A percentile compares a stretch with the other conserved stretches of the same genome.
These are phyloP conservation scores for Beta lomatogona DNA, from an alignment of 179 eudicot species.

Conservation along the genomic window DNA sequence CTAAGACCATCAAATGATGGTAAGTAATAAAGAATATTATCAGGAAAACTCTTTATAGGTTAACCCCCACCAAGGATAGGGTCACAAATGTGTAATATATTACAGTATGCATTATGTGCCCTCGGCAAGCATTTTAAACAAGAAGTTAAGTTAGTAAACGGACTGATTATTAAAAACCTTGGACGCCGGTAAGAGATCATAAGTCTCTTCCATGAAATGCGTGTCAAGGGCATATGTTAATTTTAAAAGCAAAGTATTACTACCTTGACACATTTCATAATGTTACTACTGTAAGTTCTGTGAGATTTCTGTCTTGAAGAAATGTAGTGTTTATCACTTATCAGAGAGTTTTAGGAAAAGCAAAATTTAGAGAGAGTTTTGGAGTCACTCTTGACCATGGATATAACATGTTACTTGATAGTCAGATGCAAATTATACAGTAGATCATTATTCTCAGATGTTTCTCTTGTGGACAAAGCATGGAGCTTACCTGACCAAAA, in stretches of 20 bases:
- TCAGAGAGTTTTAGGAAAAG: neutral
- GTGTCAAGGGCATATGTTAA: neutral
- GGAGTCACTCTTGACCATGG: neutral
- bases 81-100: no score
- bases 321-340: no score
- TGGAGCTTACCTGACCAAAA: constrained; percentile 62
- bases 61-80: no score
- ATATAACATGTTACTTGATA: neutral
- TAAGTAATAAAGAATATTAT: neutral
- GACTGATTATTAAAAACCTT: neutral
- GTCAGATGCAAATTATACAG: neutral
- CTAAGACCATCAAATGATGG: neutral
- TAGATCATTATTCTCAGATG: neutral
- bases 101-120: neutral
- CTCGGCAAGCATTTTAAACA: neutral
- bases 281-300: neutral
- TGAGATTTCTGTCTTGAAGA: neutral
- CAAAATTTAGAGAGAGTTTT: neutral
- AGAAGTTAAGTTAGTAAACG: neutral
- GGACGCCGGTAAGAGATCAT: neutral
- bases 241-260: no score
- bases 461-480: constrained; percentile 5
- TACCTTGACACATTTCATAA: no score
- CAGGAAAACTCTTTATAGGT: neutral
- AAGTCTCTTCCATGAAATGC: neutral